Conservation (phyloP, 345 rosid species). For the rapeseed (Brassica napus) region DNA sequence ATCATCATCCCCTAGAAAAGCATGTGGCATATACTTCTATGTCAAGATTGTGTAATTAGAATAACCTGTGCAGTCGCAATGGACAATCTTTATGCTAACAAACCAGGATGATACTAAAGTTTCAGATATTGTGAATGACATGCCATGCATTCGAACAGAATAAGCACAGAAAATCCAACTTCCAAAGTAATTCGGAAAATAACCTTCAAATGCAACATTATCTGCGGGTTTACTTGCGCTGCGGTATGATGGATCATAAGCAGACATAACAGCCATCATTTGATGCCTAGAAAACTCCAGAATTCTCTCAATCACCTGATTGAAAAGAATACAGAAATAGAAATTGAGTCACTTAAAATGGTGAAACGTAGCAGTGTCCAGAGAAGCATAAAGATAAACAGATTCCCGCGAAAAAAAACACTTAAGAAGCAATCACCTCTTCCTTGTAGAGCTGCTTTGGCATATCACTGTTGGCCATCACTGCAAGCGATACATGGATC, state of each 20-base stretch:
- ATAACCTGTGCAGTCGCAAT: conserved; percentile 8
- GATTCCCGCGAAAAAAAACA: conserved; percentile 10
- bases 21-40: conserved; percentile 15
- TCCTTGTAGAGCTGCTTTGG: conserved; percentile 94
- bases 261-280: conserved; percentile 79
- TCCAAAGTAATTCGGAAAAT: conserved; percentile 30
- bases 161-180: conserved; percentile 14
- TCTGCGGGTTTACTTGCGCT: conserved; percentile 79
- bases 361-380: conserved; percentile 1
- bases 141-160: conserved; percentile 1
- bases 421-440: conserved; percentile 60
- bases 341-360: background rate
- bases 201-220: conserved; percentile 76
- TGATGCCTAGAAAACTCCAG: conserved; percentile 93
- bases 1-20: conserved; percentile 73
- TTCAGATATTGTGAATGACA: conserved; percentile 3
- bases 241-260: conserved; percentile 90
- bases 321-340: conserved; percentile 20
- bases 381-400: conserved; percentile 4
- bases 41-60: conserved; percentile 11
- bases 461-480: conserved; percentile 89
- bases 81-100: conserved; percentile 21
- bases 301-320: conserved; percentile 91
- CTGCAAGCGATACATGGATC: conserved; percentile 85
- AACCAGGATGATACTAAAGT: conserved; percentile 2